A percentile compares a stretch with the other conserved stretches of the same genome.
Conservation (phyloP, 306 rosid genomes). For the Cicer chorassanicum region DNA sequence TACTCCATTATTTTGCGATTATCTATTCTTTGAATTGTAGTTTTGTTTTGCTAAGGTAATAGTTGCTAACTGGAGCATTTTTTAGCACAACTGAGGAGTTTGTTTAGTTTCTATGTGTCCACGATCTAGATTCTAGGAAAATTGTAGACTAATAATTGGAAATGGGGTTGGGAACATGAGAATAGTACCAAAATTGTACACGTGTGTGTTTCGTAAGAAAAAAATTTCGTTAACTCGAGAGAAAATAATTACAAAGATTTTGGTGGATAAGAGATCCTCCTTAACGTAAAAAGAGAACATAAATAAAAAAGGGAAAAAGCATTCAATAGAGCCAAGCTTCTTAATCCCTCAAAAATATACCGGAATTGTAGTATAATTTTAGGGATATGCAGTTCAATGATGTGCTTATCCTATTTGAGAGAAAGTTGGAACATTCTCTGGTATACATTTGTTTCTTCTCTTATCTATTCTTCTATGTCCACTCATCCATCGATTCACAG, state of each 20-base stretch:
- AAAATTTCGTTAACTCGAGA: constrained; percentile 14
- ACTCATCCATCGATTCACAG: neutral
- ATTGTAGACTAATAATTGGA: constrained; percentile 23
- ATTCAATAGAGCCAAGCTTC: constrained; percentile 18
- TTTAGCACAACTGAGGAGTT: constrained; percentile 2
- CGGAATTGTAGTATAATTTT: constrained; percentile 9
- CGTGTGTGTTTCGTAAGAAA: neutral
- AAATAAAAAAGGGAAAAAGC: neutral
- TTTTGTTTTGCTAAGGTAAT: constrained; percentile 12
- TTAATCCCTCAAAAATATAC: constrained; percentile 9
- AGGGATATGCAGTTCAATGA: constrained; percentile 22
- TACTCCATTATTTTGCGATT: constrained; percentile 20
- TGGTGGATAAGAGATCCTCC: constrained; percentile 18
- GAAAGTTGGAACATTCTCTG: constrained; percentile 8
- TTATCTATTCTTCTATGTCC: constrained; percentile 23
- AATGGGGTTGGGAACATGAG: constrained; percentile 26
- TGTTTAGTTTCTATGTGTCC: constrained; percentile 22
- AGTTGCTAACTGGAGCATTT: constrained; percentile 16
- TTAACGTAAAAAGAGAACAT: constrained; percentile 22
- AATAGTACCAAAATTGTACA: constrained; percentile 11
- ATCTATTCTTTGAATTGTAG: constrained; percentile 2
- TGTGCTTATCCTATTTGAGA: constrained; percentile 10
- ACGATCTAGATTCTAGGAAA: constrained; percentile 4
- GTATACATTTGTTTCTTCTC: constrained; percentile 16
- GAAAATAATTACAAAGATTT: constrained; percentile 27